Evolutionary conservation across 1,284 basidiomycete genomes (phyloP).

Genomic region (Phaffia rhodozyma): DNA sequence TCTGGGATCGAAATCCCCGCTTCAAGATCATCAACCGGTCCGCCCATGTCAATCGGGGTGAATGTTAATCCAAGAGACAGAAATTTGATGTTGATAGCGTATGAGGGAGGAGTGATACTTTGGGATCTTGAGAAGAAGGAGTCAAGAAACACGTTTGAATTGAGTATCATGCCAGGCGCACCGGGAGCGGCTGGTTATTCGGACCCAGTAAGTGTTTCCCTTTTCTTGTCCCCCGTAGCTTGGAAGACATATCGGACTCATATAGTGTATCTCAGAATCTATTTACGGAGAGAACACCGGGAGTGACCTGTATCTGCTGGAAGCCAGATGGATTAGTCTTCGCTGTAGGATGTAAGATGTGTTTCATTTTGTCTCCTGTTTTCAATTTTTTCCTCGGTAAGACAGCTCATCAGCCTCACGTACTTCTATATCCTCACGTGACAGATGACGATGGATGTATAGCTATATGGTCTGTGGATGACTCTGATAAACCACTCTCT

Average conservation of each 20-base stretch:
- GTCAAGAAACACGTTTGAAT: conserved; percentile 52
- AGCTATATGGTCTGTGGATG: conserved; percentile 72
- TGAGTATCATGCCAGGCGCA: conserved; percentile 59
- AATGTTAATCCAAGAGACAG: conserved; percentile 67
- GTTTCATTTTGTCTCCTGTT: not conserved
- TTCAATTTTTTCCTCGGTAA: too few species aligned
- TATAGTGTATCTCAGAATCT: conserved; percentile 41
- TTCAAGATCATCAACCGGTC: conserved; percentile 22
- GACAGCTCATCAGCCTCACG: not conserved
- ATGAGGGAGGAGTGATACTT: conserved; percentile 64
- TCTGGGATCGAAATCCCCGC: conserved; percentile 44
- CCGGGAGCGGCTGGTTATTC: conserved; percentile 60
- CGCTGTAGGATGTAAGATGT: conserved; percentile 29
- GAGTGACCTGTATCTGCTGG: conserved; percentile 63
- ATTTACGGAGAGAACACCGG: conserved; percentile 55
- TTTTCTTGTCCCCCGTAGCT: not conserved
- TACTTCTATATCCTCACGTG: conserved; percentile 41
- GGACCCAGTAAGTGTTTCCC: conserved; percentile 28
- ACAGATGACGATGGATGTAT: conserved; percentile 79
- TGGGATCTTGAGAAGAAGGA: conserved; percentile 58
- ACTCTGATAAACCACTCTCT: conserved; percentile 65
- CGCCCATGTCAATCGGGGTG: conserved; percentile 48
- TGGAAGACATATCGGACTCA: too few species aligned
- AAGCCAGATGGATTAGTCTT: conserved; percentile 42
- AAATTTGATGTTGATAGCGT: conserved; percentile 66